Base-by-base conservation (phyloP, 345 rosid species). In the Lenwebbia sp. region DNA sequence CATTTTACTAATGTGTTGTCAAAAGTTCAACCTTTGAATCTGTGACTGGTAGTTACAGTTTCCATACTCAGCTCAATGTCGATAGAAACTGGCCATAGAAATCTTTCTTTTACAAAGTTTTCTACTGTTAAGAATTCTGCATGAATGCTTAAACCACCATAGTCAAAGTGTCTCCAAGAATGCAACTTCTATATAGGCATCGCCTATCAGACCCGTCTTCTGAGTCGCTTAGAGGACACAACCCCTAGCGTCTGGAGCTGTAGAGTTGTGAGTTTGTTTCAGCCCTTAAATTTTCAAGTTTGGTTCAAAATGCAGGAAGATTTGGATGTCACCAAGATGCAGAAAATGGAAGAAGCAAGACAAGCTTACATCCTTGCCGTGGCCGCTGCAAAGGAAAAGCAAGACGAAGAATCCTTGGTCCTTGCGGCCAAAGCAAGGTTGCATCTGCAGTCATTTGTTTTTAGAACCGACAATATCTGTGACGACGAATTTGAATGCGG, bases 331-430 rank as follows among this genome's bases (percentile, higher is more conserved):
- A 57, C 57, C n/a, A 94, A 91, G 58, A 88, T 89, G 88, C 91
- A 88, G 86, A 88, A 92, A 88, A 91, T 96, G 94, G 98, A 97
- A 92, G 96, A 94, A 89, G 99, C 98, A 55, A 92, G 95, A 86
- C 81, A 89, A 89, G 95, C 96, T 19, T 97, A 96, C 85, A 60
- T 92, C 84, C 90, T 91, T 83, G 98, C 99, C 28, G 90, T 95
- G 90, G 93, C 90, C 26, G 86, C 88, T 5, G 96, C 94, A 65
- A 95, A 93, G 89, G 95, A 96, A 88, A 92, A 87, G 87, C 95
- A 91, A 92, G 98, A 96, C 85, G 99, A 94, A 89, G 96, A 92
- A 89, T 96, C 99, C 54, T 78, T 94, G 54, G 94, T 92, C 85
- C 91, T 94, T 86, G 99, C 98, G 47, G 91, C 94, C 83, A 87